Percentiles rank a stretch among this genome's conserved stretches.
Evolutionary conservation across 2,329 filamentous ascomycete species (phyloP).

Genomic region (Oidium heveae): DNA sequence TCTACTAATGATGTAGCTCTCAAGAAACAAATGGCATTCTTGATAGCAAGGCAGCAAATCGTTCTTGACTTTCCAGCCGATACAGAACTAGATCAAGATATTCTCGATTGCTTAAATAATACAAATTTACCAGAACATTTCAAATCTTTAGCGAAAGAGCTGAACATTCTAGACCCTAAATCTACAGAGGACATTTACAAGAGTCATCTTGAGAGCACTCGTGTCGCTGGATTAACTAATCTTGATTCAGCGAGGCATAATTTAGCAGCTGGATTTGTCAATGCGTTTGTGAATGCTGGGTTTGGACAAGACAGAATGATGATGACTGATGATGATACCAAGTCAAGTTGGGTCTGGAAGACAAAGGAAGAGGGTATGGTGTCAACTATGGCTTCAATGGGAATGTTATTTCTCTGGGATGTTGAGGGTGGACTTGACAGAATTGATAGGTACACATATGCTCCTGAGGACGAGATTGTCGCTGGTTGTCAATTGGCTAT

Average conservation of each 20-base stretch:
- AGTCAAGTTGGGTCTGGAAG: slow-evolving; percentile 95
- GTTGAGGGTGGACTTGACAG: slow-evolving; percentile 78
- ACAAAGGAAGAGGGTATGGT: slow-evolving; percentile 97
- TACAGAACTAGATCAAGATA: slow-evolving; percentile 42
- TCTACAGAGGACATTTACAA: slow-evolving; percentile 98
- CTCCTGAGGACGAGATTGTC: slow-evolving; percentile 58
- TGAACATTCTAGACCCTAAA: slow-evolving; percentile 92
- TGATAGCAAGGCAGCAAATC: slow-evolving; percentile 79
- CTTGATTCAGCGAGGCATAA: slow-evolving; percentile 91
- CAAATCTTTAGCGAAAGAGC: slow-evolving; percentile 77
- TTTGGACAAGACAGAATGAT: slow-evolving; percentile 96
- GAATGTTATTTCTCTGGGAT: slow-evolving; percentile 81
- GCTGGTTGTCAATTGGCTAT: slow-evolving; percentile 82
- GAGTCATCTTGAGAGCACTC: slow-evolving; percentile 85
- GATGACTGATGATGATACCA: slow-evolving; percentile 67
- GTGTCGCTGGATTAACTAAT: slow-evolving; percentile 80
- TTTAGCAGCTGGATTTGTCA: slow-evolving; percentile 84
- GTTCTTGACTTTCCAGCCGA: slow-evolving; percentile 42
- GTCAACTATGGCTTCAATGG: slow-evolving; percentile 81
- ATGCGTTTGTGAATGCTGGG: slow-evolving; percentile 88
- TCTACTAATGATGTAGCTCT: slow-evolving; percentile 57
- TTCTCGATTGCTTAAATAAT: slow-evolving; percentile 69
- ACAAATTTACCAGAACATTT: slow-evolving; percentile 74
- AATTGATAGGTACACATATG: slow-evolving; percentile 84
- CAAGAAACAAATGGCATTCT: slow-evolving; percentile 82